Percentiles rank a stretch among this genome's conserved stretches.
phyloP scores from a whole-genome alignment of 768 basidiomycete genomes.

The Rhodocollybia butyracea region DNA sequence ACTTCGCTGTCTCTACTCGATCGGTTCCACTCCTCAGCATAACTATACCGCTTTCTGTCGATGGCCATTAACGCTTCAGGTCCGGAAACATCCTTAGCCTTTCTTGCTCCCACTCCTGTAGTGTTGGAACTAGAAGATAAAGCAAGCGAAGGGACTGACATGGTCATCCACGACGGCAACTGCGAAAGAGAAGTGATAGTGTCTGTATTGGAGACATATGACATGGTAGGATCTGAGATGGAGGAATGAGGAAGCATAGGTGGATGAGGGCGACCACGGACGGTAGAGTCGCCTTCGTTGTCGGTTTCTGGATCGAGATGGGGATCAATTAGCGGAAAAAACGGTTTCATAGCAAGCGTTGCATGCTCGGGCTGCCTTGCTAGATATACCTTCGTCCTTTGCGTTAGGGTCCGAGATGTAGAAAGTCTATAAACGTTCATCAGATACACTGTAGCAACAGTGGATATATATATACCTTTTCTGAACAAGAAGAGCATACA shows the following conservation, averaged over 20 bases:
- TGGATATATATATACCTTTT: conserved; percentile 45
- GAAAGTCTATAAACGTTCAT: conserved; percentile 57
- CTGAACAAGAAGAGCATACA: conserved; percentile 83
- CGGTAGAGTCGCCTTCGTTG: conserved; percentile 2
- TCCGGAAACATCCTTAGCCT: background rate
- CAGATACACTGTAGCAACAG: background rate
- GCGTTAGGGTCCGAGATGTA: conserved; percentile 62
- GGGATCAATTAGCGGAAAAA: conserved; percentile 60
- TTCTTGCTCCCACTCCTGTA: conserved; percentile 8
- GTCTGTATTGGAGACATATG: conserved; percentile 18
- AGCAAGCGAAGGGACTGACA: conserved; percentile 30
- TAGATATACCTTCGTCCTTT: conserved; percentile 30
- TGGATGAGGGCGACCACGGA: conserved; percentile 4
- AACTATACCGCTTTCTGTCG: conserved; percentile 16
- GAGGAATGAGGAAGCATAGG: background rate
- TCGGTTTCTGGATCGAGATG: conserved; percentile 13
- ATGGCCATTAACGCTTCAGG: conserved; percentile 50
- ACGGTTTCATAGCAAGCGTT: conserved; percentile 84
- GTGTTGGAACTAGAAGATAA: conserved; percentile 33
- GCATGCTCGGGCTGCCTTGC: conserved; percentile 74
- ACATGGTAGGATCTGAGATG: background rate
- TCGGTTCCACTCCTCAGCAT: background rate
- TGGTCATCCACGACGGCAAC: conserved; percentile 54
- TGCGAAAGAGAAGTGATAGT: conserved; percentile 50
- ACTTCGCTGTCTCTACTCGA: background rate